A percentile compares a stretch with the other conserved stretches of the same genome.
phyloP scores from a whole-genome alignment of 1,139 yeast genomes.

The Yamadazyma sp. region DNA sequence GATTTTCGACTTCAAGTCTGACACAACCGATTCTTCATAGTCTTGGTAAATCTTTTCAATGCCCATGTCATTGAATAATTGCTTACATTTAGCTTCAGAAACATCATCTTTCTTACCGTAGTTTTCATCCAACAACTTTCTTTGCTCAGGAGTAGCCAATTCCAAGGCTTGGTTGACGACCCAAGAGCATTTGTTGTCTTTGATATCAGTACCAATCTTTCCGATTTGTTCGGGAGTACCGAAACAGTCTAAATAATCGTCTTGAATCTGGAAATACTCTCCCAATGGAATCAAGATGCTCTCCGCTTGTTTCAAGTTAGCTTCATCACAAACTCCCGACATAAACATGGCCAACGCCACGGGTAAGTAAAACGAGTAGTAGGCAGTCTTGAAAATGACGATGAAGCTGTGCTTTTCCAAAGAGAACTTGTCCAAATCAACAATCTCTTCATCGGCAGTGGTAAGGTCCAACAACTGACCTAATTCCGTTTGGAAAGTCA shows the following conservation, averaged over 20 bases:
- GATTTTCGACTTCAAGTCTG: slow-evolving; percentile 63
- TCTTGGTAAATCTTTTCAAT: slow-evolving; percentile 70
- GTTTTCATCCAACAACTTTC: slow-evolving; percentile 76
- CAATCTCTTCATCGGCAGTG: slow-evolving; percentile 95
- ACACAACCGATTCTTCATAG: slow-evolving; percentile 80
- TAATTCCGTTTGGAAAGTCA: slow-evolving; percentile 94
- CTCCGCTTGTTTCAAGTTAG: slow-evolving; percentile 83
- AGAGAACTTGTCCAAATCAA: slow-evolving; percentile 84
- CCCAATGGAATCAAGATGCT: slow-evolving; percentile 93
- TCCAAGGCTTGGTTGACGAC: slow-evolving; percentile 89
- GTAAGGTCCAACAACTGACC: slow-evolving; percentile 95
- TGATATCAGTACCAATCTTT: slow-evolving; percentile 97
- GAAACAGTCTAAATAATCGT: slow-evolving; percentile 94
- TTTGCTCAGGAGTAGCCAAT: slow-evolving; percentile 77
- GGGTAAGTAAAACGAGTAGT: slow-evolving; percentile 94
- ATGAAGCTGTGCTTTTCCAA: slow-evolving; percentile 90
- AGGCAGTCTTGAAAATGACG: slow-evolving; percentile 96
- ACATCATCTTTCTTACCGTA: slow-evolving; percentile 81
- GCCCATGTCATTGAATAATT: slow-evolving; percentile 70
- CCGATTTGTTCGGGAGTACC: slow-evolving; percentile 98
- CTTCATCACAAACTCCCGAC: slow-evolving; percentile 71
- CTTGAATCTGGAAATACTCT: slow-evolving; percentile 98
- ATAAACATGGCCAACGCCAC: slow-evolving; percentile 96
- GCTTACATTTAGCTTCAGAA: slow-evolving; percentile 71
- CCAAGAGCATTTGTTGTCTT: slow-evolving; percentile 99